Evolutionary conservation across 2,329 filamentous ascomycete genomes (phyloP).

Genomic region (Furcasterigmium furcatum): DNA sequence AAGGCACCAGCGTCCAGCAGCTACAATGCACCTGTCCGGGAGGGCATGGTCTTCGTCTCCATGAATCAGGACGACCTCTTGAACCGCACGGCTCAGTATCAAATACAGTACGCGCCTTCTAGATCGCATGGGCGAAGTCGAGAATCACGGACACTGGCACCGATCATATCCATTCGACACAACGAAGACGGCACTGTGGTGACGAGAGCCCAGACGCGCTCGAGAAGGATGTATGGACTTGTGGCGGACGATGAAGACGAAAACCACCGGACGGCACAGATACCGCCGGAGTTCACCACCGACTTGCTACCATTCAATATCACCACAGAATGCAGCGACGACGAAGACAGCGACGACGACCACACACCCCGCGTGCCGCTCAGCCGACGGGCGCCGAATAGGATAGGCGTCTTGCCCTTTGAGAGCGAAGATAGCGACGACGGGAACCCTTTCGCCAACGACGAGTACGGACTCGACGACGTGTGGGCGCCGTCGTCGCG

Average conservation of each 20-base stretch:
- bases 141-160: constrained; percentile 19
- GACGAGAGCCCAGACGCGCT: constrained; percentile 38
- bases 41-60: constrained; percentile 88
- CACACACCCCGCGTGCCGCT: constrained; percentile 11
- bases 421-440: constrained; percentile 44
- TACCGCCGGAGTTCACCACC: constrained; percentile 52
- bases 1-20: constrained; percentile 72
- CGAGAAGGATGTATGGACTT: constrained; percentile 41
- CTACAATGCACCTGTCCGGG: constrained; percentile 83
- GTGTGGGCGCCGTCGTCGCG: constrained; percentile 16
- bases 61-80: constrained; percentile 80
- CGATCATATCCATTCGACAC: constrained; percentile 49
- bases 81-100: constrained; percentile 69
- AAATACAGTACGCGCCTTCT: constrained; percentile 59
- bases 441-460: constrained; percentile 18
- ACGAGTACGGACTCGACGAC: constrained; percentile 28
- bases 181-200: constrained; percentile 48
- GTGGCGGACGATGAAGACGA: constrained; percentile 37
- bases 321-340: constrained; percentile 59
- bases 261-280: constrained; percentile 47
- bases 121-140: constrained; percentile 17
- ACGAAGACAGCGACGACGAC: constrained; percentile 43
- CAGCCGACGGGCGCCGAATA: constrained; percentile 42
- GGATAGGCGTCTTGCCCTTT: constrained; percentile 53
- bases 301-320: constrained; percentile 48